phyloP scores from a whole-genome alignment of 306 rosid genomes.

The Cucurbita pepo region DNA sequence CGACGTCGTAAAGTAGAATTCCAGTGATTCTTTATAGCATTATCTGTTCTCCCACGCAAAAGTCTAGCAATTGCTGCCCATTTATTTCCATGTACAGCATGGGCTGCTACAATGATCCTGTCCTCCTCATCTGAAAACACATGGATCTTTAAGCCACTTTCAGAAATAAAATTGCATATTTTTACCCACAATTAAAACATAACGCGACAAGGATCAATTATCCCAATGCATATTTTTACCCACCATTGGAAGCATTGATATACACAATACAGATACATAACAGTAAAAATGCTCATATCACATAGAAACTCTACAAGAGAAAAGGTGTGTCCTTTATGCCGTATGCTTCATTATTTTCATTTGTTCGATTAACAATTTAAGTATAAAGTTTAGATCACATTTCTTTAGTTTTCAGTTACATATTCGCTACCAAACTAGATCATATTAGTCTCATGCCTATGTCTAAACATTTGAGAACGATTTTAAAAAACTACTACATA shows the following conservation, averaged over 20 bases:
- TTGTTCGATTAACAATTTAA: background rate
- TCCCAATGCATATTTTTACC: background rate
- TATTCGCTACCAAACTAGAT: too few relatives aligned
- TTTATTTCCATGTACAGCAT: constrained; percentile 74
- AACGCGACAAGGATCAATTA: background rate
- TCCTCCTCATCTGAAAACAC: constrained; percentile 75
- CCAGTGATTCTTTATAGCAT: constrained; percentile 91
- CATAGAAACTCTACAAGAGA: background rate
- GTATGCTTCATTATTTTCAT: background rate
- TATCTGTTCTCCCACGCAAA: constrained; percentile 80
- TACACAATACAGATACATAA: background rate
- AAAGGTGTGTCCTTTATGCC: background rate
- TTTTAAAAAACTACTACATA: background rate
- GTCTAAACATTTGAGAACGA: background rate
- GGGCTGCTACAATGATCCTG: constrained; percentile 72
- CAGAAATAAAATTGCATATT: constrained; percentile 1
- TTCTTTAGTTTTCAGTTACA: too few relatives aligned
- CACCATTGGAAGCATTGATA: background rate
- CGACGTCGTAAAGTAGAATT: constrained; percentile 79
- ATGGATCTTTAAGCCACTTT: background rate
- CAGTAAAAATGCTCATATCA: background rate
- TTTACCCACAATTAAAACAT: background rate
- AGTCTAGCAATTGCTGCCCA: constrained; percentile 87
- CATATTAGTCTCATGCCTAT: background rate
- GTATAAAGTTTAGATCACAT: background rate